Evolutionary conservation across 106 monocot species (phyloP).

Genomic region (Allium sativum): DNA sequence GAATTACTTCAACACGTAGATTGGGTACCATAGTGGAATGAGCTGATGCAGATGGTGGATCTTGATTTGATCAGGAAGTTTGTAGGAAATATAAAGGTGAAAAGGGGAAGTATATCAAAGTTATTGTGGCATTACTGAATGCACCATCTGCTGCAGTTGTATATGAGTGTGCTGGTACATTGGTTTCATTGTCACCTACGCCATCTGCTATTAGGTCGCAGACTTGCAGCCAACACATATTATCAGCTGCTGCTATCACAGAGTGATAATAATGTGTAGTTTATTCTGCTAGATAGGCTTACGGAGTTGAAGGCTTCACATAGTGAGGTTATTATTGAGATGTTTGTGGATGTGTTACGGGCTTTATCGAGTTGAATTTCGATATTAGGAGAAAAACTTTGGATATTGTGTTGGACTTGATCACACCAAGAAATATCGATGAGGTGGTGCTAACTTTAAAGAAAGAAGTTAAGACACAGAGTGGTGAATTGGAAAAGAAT

Average conservation of each 20-base stretch:
- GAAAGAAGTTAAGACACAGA: slow-evolving; percentile 90
- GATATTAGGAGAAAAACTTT: slow-evolving; percentile 71
- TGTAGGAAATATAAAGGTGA: slow-evolving; percentile 53
- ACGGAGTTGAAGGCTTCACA: slow-evolving; percentile 60
- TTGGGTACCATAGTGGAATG: slow-evolving; percentile 53
- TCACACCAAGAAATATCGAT: slow-evolving; percentile 67
- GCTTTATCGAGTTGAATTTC: slow-evolving; percentile 70
- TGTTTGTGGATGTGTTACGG: slow-evolving; percentile 75
- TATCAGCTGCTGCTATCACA: slow-evolving; percentile 79
- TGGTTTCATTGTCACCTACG: slow-evolving; percentile 79
- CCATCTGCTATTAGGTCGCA: slow-evolving; percentile 72
- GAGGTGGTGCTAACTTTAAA: slow-evolving; percentile 78
- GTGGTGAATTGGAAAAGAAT: slow-evolving; percentile 70
- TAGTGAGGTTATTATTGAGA: slow-evolving; percentile 69
- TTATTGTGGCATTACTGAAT: slow-evolving; percentile 54
- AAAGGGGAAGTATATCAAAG: slow-evolving; percentile 73
- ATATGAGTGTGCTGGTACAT: slow-evolving; percentile 66
- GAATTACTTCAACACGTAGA: slow-evolving; percentile 46
- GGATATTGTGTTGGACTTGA: slow-evolving; percentile 69
- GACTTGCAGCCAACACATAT: slow-evolving; percentile 76
- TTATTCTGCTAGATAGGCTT: slow-evolving; percentile 68
- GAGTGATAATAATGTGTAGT: slow-evolving; percentile 88
- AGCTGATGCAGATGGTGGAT: slow-evolving; percentile 79
- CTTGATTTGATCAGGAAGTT: slow-evolving; percentile 81
- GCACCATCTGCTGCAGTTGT: slow-evolving; percentile 54